A percentile compares a stretch with the other conserved stretches of the same genome.
phyloP scores from a whole-genome alignment of 78 protist species.

The Dictyostelium capitatum region DNA sequence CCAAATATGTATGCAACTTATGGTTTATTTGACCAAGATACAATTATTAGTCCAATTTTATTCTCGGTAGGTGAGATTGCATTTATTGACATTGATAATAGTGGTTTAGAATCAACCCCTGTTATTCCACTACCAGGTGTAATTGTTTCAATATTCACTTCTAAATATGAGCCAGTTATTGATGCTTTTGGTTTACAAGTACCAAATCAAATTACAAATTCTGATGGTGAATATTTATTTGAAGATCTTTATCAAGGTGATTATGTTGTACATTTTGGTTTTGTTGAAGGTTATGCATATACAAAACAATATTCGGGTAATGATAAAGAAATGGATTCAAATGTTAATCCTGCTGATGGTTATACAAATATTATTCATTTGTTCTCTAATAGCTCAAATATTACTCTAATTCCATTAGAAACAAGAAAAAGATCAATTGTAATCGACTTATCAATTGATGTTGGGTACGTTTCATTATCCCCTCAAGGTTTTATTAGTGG shows the following conservation, averaged over 20 bases:
- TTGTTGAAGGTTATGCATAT: neutral
- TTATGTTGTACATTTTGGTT: constrained; percentile 28
- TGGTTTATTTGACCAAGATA: neutral
- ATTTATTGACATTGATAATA: neutral
- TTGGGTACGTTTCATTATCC: constrained; percentile 4
- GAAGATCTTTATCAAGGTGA: neutral
- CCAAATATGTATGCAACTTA: neutral
- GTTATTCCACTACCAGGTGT: neutral
- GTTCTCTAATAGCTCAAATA: neutral
- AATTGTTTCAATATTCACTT: neutral
- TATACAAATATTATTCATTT: neutral
- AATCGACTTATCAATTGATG: constrained; percentile 20
- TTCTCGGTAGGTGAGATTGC: constrained; percentile 27
- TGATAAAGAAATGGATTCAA: constrained; percentile 7
- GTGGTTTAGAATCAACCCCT: constrained; percentile 8
- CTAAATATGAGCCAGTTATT: neutral
- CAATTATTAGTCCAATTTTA: neutral
- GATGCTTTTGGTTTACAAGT: constrained; percentile 19
- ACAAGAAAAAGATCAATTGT: neutral
- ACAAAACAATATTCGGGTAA: neutral
- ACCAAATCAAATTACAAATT: neutral
- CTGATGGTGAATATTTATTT: neutral
- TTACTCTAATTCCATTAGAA: neutral
- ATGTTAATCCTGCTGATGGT: constrained; percentile 21
- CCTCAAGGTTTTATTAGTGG: constrained; percentile 58